phyloP scores from a whole-genome alignment of 495 filamentous ascomycete genomes.

The Lophiotrema nucula region DNA sequence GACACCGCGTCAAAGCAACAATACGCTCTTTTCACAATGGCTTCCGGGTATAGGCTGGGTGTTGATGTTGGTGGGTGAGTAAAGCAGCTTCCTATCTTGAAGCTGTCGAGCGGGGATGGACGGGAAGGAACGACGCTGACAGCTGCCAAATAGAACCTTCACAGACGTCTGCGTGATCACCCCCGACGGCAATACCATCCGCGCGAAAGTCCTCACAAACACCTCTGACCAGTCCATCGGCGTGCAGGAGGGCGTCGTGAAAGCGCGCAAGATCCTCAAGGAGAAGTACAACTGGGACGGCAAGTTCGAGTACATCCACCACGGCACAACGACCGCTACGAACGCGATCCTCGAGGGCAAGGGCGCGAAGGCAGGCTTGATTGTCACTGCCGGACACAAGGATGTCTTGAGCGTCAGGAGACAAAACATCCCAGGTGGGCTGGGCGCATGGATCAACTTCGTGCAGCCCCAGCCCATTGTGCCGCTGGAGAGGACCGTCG shows the following conservation, averaged over 20 bases:
- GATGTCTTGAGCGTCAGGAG: conserved; percentile 46
- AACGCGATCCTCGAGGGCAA: conserved; percentile 38
- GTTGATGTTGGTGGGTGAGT: conserved; percentile 25
- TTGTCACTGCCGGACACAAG: conserved; percentile 37
- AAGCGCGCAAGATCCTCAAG: conserved; percentile 39
- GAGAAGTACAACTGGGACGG: conserved; percentile 33
- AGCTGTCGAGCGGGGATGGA: background rate
- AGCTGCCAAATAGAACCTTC: conserved; percentile 43
- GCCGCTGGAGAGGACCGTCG: conserved; percentile 50
- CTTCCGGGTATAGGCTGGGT: conserved; percentile 19
- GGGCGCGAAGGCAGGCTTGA: conserved; percentile 31
- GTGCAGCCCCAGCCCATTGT: conserved; percentile 51
- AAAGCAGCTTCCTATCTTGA: background rate
- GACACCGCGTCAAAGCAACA: too few species aligned
- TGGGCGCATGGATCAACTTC: conserved; percentile 51
- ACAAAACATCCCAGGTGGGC: conserved; percentile 51
- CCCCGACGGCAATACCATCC: conserved; percentile 43
- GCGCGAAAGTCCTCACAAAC: conserved; percentile 53
- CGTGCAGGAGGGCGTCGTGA: conserved; percentile 47
- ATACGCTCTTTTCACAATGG: conserved; percentile 10
- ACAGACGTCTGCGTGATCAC: conserved; percentile 51
- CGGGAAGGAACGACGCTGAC: background rate
- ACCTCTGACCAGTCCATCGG: conserved; percentile 50
- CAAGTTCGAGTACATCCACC: conserved; percentile 36
- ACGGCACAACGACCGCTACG: conserved; percentile 34